Percentiles rank a stretch among this genome's conserved stretches.
Evolutionary conservation across 805 yeast species (phyloP).

Genomic region (Pichia exigua): DNA sequence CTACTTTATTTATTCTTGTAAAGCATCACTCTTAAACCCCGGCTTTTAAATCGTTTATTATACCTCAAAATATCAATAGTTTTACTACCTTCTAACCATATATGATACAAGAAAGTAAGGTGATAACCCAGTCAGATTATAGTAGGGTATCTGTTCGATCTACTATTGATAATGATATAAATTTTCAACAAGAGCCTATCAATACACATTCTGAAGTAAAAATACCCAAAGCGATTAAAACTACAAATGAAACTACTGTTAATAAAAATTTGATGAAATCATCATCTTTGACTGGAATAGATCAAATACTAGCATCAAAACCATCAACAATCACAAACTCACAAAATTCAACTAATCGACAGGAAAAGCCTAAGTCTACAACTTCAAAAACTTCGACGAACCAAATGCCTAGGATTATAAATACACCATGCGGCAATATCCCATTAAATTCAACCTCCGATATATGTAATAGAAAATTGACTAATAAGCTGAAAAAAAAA

Average conservation of each 20-base stretch:
- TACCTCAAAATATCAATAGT: not conserved
- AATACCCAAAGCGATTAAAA: not conserved
- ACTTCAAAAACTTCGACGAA: not conserved
- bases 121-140: not conserved
- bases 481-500: not conserved
- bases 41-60: not conserved
- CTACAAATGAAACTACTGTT: not conserved
- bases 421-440: constrained; percentile 6
- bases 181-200: not conserved
- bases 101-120: not conserved
- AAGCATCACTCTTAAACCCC: not conserved
- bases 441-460: not conserved
- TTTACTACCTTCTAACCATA: not conserved
- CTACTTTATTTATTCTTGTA: not conserved
- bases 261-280: not conserved
- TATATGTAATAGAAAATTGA: not conserved
- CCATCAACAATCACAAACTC: not conserved
- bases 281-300: not conserved
- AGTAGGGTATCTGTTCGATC: not conserved
- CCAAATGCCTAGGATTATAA: constrained; percentile 3
- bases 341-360: not conserved
- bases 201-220: not conserved
- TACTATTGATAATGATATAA: not conserved
- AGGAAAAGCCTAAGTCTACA: not conserved
- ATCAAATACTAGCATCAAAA: not conserved